These are phyloP conservation scores for Tillandsia leiboldiana DNA, from an alignment of 176 grass and related monocot species.

Conservation along the genomic window DNA sequence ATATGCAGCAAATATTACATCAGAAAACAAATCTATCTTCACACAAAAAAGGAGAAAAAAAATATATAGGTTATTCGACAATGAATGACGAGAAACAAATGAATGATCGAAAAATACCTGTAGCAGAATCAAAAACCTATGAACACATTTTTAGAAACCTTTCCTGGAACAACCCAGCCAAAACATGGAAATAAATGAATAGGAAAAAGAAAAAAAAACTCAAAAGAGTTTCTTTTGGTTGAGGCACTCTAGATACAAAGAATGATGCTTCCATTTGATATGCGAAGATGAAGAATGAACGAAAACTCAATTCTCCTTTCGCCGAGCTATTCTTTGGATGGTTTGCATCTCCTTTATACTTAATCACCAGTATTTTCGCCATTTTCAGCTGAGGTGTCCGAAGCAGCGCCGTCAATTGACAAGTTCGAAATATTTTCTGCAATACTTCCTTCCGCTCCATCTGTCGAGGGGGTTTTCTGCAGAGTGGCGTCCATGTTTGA, in stretches of 20 bases:
- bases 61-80: neutral
- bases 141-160: neutral
- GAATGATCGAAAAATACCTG: neutral
- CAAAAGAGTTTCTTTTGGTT: neutral
- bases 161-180: neutral
- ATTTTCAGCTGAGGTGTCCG: conserved; percentile 26
- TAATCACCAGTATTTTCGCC: neutral
- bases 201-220: neutral
- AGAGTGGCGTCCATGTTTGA: conserved; percentile 41
- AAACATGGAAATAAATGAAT: neutral
- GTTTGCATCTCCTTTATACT: neutral
- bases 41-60: too few relatives aligned
- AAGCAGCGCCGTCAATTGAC: conserved; percentile 43
- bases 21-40: too few relatives aligned
- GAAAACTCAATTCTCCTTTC: neutral
- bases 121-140: neutral
- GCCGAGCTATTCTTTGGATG: neutral
- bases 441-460: conserved; percentile 49
- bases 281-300: neutral
- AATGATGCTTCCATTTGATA: neutral
- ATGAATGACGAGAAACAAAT: neutral
- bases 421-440: conserved; percentile 42
- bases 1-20: too few relatives aligned
- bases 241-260: neutral
- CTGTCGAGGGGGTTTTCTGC: conserved; percentile 42